These are phyloP conservation scores for Yamadazyma sp. DNA, from an alignment of 1,139 yeast species.

Conservation along the genomic window DNA sequence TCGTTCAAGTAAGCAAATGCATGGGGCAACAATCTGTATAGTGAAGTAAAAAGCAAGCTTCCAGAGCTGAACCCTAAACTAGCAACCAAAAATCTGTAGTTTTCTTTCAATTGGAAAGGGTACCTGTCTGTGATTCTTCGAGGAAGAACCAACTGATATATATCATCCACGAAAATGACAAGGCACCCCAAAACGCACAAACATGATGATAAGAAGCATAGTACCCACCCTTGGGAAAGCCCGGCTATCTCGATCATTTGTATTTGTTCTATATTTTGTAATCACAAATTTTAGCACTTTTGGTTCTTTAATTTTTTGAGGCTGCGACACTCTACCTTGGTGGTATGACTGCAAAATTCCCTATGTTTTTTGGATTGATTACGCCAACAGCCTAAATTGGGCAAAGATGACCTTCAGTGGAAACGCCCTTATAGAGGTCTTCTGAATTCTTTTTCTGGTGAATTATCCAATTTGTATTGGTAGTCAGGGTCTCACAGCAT, in stretches of 20 bases:
- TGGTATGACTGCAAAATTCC: conserved; percentile 2
- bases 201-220: conserved; percentile 54
- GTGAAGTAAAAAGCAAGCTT: conserved; percentile 70
- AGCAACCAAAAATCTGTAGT: conserved; percentile 60
- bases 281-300: no score
- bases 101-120: conserved; percentile 58
- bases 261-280: not conserved
- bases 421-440: no score
- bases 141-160: conserved; percentile 44
- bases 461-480: no score
- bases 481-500: no score
- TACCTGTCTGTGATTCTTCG: conserved; percentile 34
- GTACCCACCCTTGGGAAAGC: conserved; percentile 50
- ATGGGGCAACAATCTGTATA: conserved; percentile 73
- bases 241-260: not conserved
- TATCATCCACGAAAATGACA: conserved; percentile 51
- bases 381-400: not conserved
- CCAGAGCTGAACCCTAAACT: conserved; percentile 78
- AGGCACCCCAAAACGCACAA: conserved; percentile 63
- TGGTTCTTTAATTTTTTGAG: not conserved
- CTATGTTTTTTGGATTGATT: no score
- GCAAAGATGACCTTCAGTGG: no score
- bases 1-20: conserved; percentile 41
- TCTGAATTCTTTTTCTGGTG: not conserved
- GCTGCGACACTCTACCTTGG: conserved; percentile 4